phyloP scores from a whole-genome alignment of 1,284 basidiomycete species.

The Omphalotus olearius region DNA sequence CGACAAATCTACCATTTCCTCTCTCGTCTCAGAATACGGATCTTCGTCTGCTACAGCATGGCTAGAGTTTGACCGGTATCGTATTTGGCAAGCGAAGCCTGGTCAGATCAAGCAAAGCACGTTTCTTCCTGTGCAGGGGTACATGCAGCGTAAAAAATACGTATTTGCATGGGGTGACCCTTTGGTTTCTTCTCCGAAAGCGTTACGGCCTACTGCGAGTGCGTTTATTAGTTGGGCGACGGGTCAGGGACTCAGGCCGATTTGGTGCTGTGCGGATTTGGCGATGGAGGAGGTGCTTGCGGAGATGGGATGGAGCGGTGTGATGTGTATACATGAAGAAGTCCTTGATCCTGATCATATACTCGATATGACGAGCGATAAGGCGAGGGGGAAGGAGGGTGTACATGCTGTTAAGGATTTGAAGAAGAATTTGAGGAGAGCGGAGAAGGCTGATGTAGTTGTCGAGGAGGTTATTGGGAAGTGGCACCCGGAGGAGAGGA shows the following conservation, averaged over 20 bases:
- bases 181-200: conserved; percentile 33
- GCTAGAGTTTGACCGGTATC: conserved; percentile 42
- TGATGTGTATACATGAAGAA: conserved; percentile 43
- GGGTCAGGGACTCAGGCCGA: conserved; percentile 26
- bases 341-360: conserved; percentile 36
- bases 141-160: conserved; percentile 28
- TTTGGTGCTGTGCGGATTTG: conserved; percentile 40
- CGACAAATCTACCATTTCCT: conserved; percentile 29
- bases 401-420: conserved; percentile 36
- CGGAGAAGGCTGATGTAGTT: conserved; percentile 33
- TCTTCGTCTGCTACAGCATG: conserved; percentile 40
- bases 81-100: conserved; percentile 32
- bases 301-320: conserved; percentile 31
- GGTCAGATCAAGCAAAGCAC: conserved; percentile 29
- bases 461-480: conserved; percentile 28
- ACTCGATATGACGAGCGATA: conserved; percentile 31
- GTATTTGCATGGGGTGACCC: conserved; percentile 47
- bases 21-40: conserved; percentile 36
- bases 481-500: conserved; percentile 31
- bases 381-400: conserved; percentile 27
- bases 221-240: conserved; percentile 34
- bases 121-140: conserved; percentile 40
- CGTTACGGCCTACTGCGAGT: conserved; percentile 28
- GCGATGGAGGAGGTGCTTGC: conserved; percentile 34
- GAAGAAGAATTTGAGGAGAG: conserved; percentile 41